Percentiles rank a stretch among this genome's conserved stretches.
phyloP scores from a whole-genome alignment of 805 yeast genomes.

The Candida gorgasii region DNA sequence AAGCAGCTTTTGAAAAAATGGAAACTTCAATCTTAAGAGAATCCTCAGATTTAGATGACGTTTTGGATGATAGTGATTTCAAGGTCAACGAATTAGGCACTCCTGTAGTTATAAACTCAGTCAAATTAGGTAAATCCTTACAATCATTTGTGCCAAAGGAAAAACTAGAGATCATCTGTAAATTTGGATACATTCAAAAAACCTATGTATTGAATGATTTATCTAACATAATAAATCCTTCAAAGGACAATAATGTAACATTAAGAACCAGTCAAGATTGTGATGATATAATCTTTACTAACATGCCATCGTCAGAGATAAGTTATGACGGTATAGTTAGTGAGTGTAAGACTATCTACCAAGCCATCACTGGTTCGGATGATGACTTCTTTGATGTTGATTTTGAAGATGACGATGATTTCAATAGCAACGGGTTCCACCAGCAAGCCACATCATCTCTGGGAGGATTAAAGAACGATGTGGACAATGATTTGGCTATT shows the following conservation, averaged over 20 bases:
- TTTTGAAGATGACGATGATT: constrained; percentile 85
- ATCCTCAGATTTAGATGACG: constrained; percentile 51
- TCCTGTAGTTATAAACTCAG: constrained; percentile 68
- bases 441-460: constrained; percentile 12
- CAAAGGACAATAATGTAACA: constrained; percentile 26
- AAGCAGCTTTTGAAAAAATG: constrained; percentile 75
- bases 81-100: constrained; percentile 48
- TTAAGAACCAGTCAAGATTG: constrained; percentile 33
- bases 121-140: constrained; percentile 81
- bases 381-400: constrained; percentile 97
- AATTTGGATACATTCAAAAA: constrained; percentile 40
- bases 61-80: constrained; percentile 54
- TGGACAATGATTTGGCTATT: constrained; percentile 34
- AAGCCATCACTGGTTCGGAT: constrained; percentile 82
- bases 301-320: constrained; percentile 81
- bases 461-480: constrained; percentile 10
- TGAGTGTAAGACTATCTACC: constrained; percentile 74
- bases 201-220: constrained; percentile 40
- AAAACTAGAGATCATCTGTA: constrained; percentile 48
- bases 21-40: constrained; percentile 82
- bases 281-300: constrained; percentile 45
- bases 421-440: constrained; percentile 17
- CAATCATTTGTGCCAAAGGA: constrained; percentile 83
- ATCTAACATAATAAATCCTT: constrained; percentile 35
- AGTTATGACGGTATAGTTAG: constrained; percentile 90